Evolutionary conservation across 1,284 basidiomycete species (phyloP).

Genomic region (Sutorius eximius): DNA sequence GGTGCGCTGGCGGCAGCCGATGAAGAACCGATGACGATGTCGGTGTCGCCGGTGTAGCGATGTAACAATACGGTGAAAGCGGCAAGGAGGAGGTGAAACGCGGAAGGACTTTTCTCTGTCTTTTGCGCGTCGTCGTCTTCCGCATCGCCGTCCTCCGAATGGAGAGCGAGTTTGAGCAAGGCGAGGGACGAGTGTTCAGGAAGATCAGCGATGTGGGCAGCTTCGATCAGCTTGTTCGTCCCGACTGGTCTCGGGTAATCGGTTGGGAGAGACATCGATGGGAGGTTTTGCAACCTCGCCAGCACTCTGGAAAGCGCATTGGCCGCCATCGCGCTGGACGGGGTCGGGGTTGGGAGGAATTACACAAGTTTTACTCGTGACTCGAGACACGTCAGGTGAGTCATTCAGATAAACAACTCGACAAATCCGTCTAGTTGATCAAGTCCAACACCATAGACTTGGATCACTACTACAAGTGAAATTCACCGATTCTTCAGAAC

Average conservation of each 20-base stretch:
- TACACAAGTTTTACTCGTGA: conserved; percentile 4
- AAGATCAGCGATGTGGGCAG: conserved; percentile 67
- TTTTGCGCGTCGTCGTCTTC: conserved; percentile 52
- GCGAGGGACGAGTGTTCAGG: conserved; percentile 68
- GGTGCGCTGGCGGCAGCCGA: conserved; percentile 78
- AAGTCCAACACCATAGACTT: too few relatives aligned
- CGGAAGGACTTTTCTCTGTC: conserved; percentile 62
- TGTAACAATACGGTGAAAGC: conserved; percentile 91
- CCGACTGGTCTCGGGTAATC: conserved; percentile 91
- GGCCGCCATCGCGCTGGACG: conserved; percentile 35
- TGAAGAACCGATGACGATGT: conserved; percentile 91
- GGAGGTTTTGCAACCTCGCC: conserved; percentile 70
- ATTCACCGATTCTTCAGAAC: neutral
- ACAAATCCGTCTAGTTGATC: neutral
- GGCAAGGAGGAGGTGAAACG: conserved; percentile 89
- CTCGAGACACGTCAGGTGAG: conserved; percentile 1
- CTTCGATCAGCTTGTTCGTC: conserved; percentile 75
- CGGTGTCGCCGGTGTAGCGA: conserved; percentile 95
- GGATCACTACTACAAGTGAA: neutral
- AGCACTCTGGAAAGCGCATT: conserved; percentile 55
- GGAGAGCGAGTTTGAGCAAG: conserved; percentile 76
- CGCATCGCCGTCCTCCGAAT: conserved; percentile 55
- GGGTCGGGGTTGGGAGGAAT: neutral
- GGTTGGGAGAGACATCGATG: conserved; percentile 91
- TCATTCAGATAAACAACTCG: neutral